Base-by-base conservation (phyloP, 805 yeast genomes). In the Myxozyma melibiosi region DNA sequence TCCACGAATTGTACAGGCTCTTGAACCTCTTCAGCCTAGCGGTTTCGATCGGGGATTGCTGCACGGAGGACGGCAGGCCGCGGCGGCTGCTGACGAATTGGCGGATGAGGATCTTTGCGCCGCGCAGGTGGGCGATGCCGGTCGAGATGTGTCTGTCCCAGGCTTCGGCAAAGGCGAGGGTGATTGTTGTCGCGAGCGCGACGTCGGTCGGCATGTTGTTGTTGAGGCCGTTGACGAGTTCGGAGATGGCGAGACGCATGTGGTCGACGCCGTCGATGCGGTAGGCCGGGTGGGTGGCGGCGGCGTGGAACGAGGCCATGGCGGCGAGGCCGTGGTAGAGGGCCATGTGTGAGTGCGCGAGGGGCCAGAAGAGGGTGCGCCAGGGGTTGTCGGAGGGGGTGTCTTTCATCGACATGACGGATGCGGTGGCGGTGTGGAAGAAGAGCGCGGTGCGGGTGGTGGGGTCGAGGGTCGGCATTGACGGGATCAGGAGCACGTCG, bases 311-410 rank as follows among this genome's bases (percentile, higher is more conserved):
- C 51, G 82, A 73, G 0, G 89, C 82, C 84, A 85, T 83, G 4
- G 88, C 81, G 1, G 86, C 83, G 45, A 85, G 72, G 0, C 88
- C 82, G 65, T 84, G 81, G 71, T 79, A 80, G 56, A 85, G 70
- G 11, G 84, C 85, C 1, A 84, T 75, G 63, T 83, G 77, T 30
- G 77, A 71, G n/a, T 72, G 64, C 0, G 87, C 83, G 44, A 83
- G 67, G 0, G 89, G 88, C 65, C 84, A 68, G 46, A 84, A 70
- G 39, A 79, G 65, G 7, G 78, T 75, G 49, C 85, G 70, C 90
- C 90, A 85, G 5, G 89, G 90, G 64, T 85, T 84, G n/a, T 84
- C 88, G 2, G 78, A 70, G 0, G 82, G 82, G 0, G 87, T 88
- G 61, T 83, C 80, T 62, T 81, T 83, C 54, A 84, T 82, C 4